Evolutionary conservation across 2,329 filamentous ascomycete genomes (phyloP).

Genomic region (Penicillium sclerotiorum): DNA sequence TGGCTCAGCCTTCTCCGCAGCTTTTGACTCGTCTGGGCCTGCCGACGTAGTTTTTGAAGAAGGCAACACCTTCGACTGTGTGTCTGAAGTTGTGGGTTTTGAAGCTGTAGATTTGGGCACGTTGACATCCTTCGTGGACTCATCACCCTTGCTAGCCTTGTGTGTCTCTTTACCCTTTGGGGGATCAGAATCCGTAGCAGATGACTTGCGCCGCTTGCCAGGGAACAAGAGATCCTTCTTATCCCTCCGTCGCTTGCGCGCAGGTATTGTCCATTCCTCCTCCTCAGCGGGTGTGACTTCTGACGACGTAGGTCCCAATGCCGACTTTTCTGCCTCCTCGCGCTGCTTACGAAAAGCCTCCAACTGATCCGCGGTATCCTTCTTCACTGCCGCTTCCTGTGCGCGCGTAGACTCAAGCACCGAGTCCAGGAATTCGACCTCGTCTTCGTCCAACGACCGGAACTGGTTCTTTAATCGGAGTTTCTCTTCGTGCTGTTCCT

Average conservation of each 20-base stretch:
- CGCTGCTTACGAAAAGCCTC: conserved; percentile 62
- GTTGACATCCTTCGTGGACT: not conserved
- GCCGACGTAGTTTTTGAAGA: conserved; percentile 3
- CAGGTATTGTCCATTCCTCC: conserved; percentile 53
- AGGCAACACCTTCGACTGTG: not conserved
- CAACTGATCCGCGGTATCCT: conserved; percentile 61
- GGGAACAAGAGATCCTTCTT: conserved; percentile 45
- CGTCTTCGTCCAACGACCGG: conserved; percentile 54
- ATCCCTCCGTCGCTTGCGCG: conserved; percentile 57
- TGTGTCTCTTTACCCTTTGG: not conserved
- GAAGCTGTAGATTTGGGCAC: not conserved
- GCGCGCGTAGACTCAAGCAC: conserved; percentile 60
- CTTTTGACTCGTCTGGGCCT: not conserved
- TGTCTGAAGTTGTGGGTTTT: too few species aligned
- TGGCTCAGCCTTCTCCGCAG: conserved; percentile 6
- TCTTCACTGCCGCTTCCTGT: conserved; percentile 59
- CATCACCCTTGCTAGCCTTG: not conserved
- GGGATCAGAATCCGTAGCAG: conserved; percentile 22
- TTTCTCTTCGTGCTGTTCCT: conserved; percentile 56
- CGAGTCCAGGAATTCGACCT: conserved; percentile 57
- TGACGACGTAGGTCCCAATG: conserved; percentile 41
- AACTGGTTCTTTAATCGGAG: conserved; percentile 55
- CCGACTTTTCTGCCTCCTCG: conserved; percentile 59
- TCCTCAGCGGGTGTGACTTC: conserved; percentile 38
- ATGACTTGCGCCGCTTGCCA: conserved; percentile 48